Evolutionary conservation across 495 filamentous ascomycete species (phyloP).

Genomic region (Pyronema domesticum): DNA sequence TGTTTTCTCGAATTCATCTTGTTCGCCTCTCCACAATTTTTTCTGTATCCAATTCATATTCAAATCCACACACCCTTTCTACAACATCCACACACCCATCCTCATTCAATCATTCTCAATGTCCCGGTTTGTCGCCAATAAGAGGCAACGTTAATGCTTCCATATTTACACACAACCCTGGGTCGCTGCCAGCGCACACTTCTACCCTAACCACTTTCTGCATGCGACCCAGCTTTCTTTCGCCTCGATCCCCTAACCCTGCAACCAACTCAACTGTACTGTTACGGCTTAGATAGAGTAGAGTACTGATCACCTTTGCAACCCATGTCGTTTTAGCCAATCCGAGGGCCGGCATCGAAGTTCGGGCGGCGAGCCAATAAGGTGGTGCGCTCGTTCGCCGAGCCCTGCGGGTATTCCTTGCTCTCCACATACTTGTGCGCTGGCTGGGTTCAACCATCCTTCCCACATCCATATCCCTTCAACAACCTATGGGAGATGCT

Average conservation of each 20-base stretch:
- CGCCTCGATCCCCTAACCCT: constrained; percentile 20
- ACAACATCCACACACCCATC: neutral
- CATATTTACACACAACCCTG: constrained; percentile 22
- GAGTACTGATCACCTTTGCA: neutral
- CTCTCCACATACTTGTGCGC: constrained; percentile 3
- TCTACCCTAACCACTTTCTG: constrained; percentile 18
- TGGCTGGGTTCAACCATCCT: constrained; percentile 17
- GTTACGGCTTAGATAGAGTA: neutral
- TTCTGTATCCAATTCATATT: no score
- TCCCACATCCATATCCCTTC: constrained; percentile 21
- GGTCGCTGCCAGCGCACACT: constrained; percentile 25
- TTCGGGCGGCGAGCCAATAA: neutral
- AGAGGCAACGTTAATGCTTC: constrained; percentile 17
- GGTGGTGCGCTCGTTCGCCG: neutral
- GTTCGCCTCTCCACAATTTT: no score
- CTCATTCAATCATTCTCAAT: neutral
- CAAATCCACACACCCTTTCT: neutral
- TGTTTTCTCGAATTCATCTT: no score
- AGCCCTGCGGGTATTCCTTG: neutral
- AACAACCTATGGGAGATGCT: neutral
- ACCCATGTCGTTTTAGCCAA: neutral
- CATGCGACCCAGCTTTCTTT: constrained; percentile 8
- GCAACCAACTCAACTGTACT: constrained; percentile 8
- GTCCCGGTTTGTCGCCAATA: constrained; percentile 14
- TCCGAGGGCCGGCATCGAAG: constrained; percentile 1